Conservation (phyloP, 2,329 filamentous ascomycete species). For the Fusarium sp. region DNA sequence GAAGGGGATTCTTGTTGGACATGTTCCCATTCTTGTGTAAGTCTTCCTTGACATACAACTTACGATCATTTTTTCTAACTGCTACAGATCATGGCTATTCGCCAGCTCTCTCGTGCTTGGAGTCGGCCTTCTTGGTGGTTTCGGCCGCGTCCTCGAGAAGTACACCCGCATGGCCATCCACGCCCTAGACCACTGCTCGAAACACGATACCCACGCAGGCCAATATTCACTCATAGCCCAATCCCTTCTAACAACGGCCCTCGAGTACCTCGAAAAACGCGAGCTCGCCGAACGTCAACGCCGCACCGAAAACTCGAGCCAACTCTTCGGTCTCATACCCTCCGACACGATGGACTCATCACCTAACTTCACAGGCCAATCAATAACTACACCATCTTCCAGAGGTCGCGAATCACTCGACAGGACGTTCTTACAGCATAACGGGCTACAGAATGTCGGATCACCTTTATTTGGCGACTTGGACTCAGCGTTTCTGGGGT, state of each 20-base stretch:
- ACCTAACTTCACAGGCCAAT: slow-evolving; percentile 3
- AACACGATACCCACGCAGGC: slow-evolving; percentile 58
- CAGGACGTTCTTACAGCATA: slow-evolving; percentile 42
- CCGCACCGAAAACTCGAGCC: slow-evolving; percentile 61
- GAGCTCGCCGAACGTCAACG: slow-evolving; percentile 58
- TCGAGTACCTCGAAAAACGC: slow-evolving; percentile 58
- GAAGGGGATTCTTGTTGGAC: slow-evolving; percentile 52
- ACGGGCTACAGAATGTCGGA: slow-evolving; percentile 37
- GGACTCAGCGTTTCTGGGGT: slow-evolving; percentile 50
- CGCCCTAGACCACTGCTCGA: slow-evolving; percentile 59
- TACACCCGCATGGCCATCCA: slow-evolving; percentile 58
- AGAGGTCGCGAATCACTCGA: slow-evolving; percentile 41
- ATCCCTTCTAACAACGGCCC: slow-evolving; percentile 57
- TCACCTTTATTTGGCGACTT: slow-evolving; percentile 49
- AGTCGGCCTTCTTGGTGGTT: slow-evolving; percentile 60
- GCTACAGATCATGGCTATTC: slow-evolving; percentile 61
- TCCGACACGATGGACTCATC: slow-evolving; percentile 29
- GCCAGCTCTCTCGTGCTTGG: slow-evolving; percentile 62
- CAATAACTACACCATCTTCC: slow-evolving; percentile 15
- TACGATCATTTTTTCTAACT: not conserved
- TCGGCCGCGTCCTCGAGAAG: slow-evolving; percentile 62
- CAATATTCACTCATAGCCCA: slow-evolving; percentile 65
- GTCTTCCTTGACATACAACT: slow-evolving; percentile 14
- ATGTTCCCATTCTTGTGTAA: slow-evolving; percentile 61
- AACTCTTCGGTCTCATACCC: slow-evolving; percentile 61